phyloP scores from a whole-genome alignment of 306 rosid species.

The Cicer judaicum region DNA sequence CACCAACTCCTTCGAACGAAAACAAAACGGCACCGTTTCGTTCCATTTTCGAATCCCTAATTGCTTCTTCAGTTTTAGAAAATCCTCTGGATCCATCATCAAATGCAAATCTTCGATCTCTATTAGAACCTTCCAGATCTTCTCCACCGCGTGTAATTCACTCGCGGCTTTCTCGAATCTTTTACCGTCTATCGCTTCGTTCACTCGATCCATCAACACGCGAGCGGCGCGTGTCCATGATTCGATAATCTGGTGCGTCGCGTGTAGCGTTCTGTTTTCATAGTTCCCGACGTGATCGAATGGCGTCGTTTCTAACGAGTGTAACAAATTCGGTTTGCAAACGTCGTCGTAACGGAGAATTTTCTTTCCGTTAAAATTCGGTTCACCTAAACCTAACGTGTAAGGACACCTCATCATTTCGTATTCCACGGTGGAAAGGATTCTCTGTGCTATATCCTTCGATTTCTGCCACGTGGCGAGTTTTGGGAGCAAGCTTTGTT shows the following conservation, averaged over 20 bases:
- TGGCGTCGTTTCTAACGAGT: constrained; percentile 56
- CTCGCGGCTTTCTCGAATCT: constrained; percentile 61
- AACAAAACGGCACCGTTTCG: constrained; percentile 74
- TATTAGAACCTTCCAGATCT: constrained; percentile 76
- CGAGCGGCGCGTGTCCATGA: constrained; percentile 61
- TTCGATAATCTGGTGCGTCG: constrained; percentile 81
- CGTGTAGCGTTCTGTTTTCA: constrained; percentile 78
- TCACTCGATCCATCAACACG: constrained; percentile 55
- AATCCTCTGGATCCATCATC: constrained; percentile 90
- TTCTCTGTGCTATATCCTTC: constrained; percentile 57
- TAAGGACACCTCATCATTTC: constrained; percentile 75
- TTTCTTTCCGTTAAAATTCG: constrained; percentile 70
- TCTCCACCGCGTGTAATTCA: constrained; percentile 67
- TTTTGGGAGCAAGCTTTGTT: constrained; percentile 70
- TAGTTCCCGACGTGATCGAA: constrained; percentile 54
- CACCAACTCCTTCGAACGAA: constrained; percentile 73
- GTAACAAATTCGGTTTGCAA: constrained; percentile 70
- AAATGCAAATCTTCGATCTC: constrained; percentile 75
- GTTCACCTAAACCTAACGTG: constrained; percentile 82
- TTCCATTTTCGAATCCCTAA: constrained; percentile 43
- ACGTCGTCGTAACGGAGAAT: constrained; percentile 77
- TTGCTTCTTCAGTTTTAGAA: constrained; percentile 68
- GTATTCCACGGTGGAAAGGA: constrained; percentile 64
- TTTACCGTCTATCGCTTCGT: constrained; percentile 47
- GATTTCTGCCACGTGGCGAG: constrained; percentile 83